These are phyloP conservation scores for Sphagnurus paluster DNA, from an alignment of 1,284 basidiomycete genomes.

Conservation along the genomic window DNA sequence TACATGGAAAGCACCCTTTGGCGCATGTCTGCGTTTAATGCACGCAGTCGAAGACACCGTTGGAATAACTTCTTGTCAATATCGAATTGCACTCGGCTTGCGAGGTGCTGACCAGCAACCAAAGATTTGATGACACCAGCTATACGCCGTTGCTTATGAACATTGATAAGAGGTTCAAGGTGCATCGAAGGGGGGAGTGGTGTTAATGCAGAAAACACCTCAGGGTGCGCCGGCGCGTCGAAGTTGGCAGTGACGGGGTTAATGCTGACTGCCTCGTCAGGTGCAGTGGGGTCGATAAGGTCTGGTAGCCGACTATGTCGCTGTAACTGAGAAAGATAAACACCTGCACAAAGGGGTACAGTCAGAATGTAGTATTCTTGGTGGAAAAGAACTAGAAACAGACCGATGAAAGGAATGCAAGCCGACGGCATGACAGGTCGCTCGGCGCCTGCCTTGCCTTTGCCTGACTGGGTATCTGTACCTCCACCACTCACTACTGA, in stretches of 20 bases:
- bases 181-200: conserved; percentile 73
- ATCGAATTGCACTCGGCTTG: conserved; percentile 66
- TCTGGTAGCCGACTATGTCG: conserved; percentile 72
- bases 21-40: conserved; percentile 54
- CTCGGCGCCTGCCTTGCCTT: conserved; percentile 45
- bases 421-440: conserved; percentile 43
- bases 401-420: conserved; percentile 81
- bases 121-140: conserved; percentile 76
- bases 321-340: conserved; percentile 76
- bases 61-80: conserved; percentile 75
- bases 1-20: conserved; percentile 40
- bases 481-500: conserved; percentile 49
- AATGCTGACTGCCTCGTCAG: conserved; percentile 64
- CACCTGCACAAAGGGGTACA: conserved; percentile 46
- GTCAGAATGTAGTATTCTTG: not conserved
- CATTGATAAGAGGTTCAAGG: conserved; percentile 84
- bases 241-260: conserved; percentile 64
- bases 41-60: conserved; percentile 70
- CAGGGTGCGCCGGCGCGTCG: conserved; percentile 67
- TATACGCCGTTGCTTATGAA: conserved; percentile 83
- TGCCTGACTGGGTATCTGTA: conserved; percentile 36
- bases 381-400: conserved; percentile 22
- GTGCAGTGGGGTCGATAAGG: conserved; percentile 80
- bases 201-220: conserved; percentile 71
- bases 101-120: conserved; percentile 79